Percentiles rank a stretch among this genome's conserved stretches.
These are phyloP conservation scores for Monosporozyma siamensis DNA, from an alignment of 805 yeast species.

Conservation along the genomic window DNA sequence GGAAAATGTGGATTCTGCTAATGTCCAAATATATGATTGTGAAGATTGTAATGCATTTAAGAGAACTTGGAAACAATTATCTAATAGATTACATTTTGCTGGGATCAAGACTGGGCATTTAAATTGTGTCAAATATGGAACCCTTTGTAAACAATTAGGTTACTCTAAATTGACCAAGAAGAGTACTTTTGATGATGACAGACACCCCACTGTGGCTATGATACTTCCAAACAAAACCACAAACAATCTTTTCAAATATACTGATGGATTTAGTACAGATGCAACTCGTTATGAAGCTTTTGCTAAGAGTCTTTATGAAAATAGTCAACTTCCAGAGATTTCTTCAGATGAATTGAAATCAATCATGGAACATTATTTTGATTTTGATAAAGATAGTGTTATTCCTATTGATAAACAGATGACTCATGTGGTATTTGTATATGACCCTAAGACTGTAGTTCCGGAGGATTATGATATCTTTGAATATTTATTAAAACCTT, in stretches of 20 bases:
- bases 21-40: slow-evolving; percentile 34
- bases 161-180: slow-evolving; percentile 28
- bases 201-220: slow-evolving; percentile 38
- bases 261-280: slow-evolving; percentile 18
- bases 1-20: slow-evolving; percentile 25
- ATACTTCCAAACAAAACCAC: slow-evolving; percentile 40
- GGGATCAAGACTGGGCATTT: slow-evolving; percentile 43
- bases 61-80: slow-evolving; percentile 48
- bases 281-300: slow-evolving; percentile 34
- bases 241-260: slow-evolving; percentile 21
- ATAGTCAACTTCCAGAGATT: slow-evolving; percentile 34
- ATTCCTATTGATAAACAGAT: slow-evolving; percentile 13
- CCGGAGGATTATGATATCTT: slow-evolving; percentile 55
- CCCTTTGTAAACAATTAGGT: slow-evolving; percentile 46
- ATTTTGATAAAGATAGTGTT: slow-evolving; percentile 15
- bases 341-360: slow-evolving; percentile 8
- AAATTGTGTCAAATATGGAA: slow-evolving; percentile 45
- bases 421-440: slow-evolving; percentile 45
- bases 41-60: slow-evolving; percentile 43
- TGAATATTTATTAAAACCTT: slow-evolving; percentile 50
- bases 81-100: slow-evolving; percentile 36
- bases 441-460: slow-evolving; percentile 36
- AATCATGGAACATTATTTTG: slow-evolving; percentile 13
- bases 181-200: slow-evolving; percentile 10
- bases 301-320: slow-evolving; percentile 40